These are phyloP conservation scores for Diaporthe destruens DNA, from an alignment of 2,329 filamentous ascomycete genomes.

Conservation along the genomic window DNA sequence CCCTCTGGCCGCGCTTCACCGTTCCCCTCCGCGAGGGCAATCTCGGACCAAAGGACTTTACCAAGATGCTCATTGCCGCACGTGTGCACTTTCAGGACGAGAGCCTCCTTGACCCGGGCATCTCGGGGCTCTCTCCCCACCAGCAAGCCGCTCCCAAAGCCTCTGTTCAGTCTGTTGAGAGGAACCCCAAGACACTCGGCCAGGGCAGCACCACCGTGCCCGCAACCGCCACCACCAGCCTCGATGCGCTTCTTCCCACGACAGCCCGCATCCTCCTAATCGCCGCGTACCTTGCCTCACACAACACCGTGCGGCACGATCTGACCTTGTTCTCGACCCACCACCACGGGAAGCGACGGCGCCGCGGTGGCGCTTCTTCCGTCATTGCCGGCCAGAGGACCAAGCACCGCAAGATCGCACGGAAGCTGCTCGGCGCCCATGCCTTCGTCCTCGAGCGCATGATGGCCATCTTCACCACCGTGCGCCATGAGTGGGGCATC, in stretches of 20 bases:
- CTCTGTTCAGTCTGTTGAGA: not conserved
- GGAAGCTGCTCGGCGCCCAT: slow-evolving; percentile 81
- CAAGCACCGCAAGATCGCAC: slow-evolving; percentile 79
- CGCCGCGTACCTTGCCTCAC: slow-evolving; percentile 83
- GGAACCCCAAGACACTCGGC: not conserved
- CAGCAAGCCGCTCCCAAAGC: not conserved
- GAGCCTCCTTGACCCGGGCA: slow-evolving; percentile 73
- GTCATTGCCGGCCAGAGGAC: slow-evolving; percentile 51
- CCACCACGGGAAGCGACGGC: slow-evolving; percentile 63
- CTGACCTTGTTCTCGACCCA: slow-evolving; percentile 81
- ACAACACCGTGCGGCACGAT: slow-evolving; percentile 82
- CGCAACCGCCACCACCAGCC: slow-evolving; percentile 54
- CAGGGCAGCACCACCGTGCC: slow-evolving; percentile 31
- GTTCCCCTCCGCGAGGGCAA: slow-evolving; percentile 81
- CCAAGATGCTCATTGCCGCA: slow-evolving; percentile 80
- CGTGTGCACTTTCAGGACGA: slow-evolving; percentile 80
- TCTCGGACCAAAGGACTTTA: slow-evolving; percentile 83
- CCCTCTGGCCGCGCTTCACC: slow-evolving; percentile 88
- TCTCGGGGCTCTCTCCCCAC: slow-evolving; percentile 57
- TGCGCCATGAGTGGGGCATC: slow-evolving; percentile 66
- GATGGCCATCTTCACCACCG: slow-evolving; percentile 80
- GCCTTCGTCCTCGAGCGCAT: slow-evolving; percentile 83
- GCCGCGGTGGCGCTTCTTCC: slow-evolving; percentile 63
- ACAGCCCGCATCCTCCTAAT: slow-evolving; percentile 81
- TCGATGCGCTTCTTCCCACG: slow-evolving; percentile 73